Percentiles rank a stretch among this genome's conserved stretches.
phyloP scores from a whole-genome alignment of 2,329 filamentous ascomycete genomes.

The Scleromitrula shiraiana region DNA sequence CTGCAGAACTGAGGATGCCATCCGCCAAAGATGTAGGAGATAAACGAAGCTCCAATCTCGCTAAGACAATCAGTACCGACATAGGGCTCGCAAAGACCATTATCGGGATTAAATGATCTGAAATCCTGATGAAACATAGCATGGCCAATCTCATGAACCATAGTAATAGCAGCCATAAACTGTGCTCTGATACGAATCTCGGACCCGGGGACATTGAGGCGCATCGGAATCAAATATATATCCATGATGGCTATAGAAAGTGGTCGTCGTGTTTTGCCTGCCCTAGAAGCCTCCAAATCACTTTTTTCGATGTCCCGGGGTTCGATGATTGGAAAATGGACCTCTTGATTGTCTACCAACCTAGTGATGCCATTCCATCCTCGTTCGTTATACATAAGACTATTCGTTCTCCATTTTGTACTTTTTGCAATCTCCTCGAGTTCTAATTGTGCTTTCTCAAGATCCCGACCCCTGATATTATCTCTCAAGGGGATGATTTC shows the following conservation, averaged over 20 bases:
- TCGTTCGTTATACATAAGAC: slow-evolving; percentile 12
- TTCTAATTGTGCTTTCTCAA: slow-evolving; percentile 11
- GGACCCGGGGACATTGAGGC: slow-evolving; percentile 4
- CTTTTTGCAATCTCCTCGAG: slow-evolving; percentile 16
- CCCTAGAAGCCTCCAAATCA: slow-evolving; percentile 6
- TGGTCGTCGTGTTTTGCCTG: slow-evolving; percentile 11
- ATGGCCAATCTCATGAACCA: slow-evolving; percentile 25
- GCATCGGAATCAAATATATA: slow-evolving; percentile 20
- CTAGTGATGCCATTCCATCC: slow-evolving; percentile 17
- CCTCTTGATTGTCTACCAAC: slow-evolving; percentile 5
- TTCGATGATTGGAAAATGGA: slow-evolving; percentile 4
- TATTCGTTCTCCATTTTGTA: slow-evolving; percentile 20
- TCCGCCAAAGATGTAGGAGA: slow-evolving; percentile 20
- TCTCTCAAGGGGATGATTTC: not conserved
- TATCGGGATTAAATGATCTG: slow-evolving; percentile 10
- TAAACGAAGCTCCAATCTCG: slow-evolving; percentile 21
- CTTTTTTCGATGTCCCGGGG: not conserved
- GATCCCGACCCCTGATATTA: not conserved
- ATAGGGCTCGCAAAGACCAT: slow-evolving; percentile 15
- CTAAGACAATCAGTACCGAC: slow-evolving; percentile 13
- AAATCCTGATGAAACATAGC: slow-evolving; percentile 21
- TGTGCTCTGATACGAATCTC: slow-evolving; percentile 18
- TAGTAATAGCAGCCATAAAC: slow-evolving; percentile 23
- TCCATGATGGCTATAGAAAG: slow-evolving; percentile 20
- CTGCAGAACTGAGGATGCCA: slow-evolving; percentile 14